A percentile compares a stretch with the other conserved stretches of the same genome.
Conservation (phyloP, 345 rosid genomes). For the Eucalyptus tenuipes region DNA sequence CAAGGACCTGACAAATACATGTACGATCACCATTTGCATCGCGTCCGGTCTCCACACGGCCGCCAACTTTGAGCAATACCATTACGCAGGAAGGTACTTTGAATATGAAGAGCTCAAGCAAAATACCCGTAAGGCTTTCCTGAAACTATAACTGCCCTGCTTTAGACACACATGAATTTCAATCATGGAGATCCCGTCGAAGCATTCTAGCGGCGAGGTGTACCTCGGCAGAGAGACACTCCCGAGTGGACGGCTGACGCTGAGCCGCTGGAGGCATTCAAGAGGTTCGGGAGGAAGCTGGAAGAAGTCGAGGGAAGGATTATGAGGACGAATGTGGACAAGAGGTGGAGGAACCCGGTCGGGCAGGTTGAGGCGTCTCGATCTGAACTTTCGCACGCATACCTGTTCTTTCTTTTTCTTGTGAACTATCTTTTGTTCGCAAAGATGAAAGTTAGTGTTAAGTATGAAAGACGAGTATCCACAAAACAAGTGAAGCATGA, state of each 20-base stretch:
- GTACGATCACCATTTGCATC: not conserved
- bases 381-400: not conserved
- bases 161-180: not conserved
- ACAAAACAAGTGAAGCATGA: not conserved
- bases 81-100: not conserved
- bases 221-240: not conserved
- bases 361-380: not conserved
- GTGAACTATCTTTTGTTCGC: not conserved
- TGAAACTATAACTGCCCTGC: not conserved
- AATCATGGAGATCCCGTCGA: not conserved
- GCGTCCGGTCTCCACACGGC: not conserved
- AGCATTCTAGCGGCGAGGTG: not conserved
- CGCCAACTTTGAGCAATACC: not conserved
- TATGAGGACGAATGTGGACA: not conserved
- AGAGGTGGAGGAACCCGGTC: not conserved
- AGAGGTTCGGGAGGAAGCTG: not conserved
- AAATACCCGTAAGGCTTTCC: not conserved
- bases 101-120: not conserved
- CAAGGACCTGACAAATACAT: not conserved
- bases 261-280: not conserved
- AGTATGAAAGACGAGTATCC: not conserved
- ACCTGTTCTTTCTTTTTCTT: not conserved
- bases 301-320: not conserved
- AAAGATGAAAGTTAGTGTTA: not conserved
- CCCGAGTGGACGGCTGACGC: not conserved